Evolutionary conservation across 176 grass and related monocot genomes (phyloP).

Genomic region (Oryza brachyantha): DNA sequence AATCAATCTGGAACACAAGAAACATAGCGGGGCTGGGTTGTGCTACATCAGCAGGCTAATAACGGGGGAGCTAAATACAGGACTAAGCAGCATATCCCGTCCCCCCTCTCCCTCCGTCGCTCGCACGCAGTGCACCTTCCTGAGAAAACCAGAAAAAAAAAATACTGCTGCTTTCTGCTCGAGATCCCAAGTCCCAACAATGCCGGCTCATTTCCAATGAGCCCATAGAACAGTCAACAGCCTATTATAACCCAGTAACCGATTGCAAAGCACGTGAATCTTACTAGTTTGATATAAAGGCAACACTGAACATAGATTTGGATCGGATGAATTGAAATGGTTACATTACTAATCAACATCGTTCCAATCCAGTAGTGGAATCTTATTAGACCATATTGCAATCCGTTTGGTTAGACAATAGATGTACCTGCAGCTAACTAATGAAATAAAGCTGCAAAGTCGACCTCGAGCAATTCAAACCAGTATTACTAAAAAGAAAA

Average conservation of each 20-base stretch:
- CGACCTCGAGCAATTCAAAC: not conserved
- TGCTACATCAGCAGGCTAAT: not conserved
- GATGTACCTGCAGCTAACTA: not conserved
- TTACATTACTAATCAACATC: not conserved
- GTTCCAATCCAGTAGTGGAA: not conserved
- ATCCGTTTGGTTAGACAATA: not conserved
- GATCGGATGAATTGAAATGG: conserved; percentile 1
- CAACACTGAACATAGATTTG: not conserved
- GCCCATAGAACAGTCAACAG: too few species aligned
- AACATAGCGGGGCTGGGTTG: not conserved
- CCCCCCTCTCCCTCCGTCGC: too few species aligned
- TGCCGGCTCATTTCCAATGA: too few species aligned
- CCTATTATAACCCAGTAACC: too few species aligned
- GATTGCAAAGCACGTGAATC: too few species aligned
- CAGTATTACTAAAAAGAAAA: not conserved
- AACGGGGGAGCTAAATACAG: not conserved
- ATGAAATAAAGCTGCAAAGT: not conserved
- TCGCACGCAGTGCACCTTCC: too few species aligned
- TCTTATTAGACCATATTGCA: not conserved
- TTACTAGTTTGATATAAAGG: not conserved
- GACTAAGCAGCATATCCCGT: not conserved
- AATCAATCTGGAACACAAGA: not conserved
- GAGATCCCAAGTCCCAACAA: too few species aligned
- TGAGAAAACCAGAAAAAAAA: too few species aligned
- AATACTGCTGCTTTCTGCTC: too few species aligned